phyloP scores from a whole-genome alignment of 768 basidiomycete species.

The Podaxis mareebaensis region DNA sequence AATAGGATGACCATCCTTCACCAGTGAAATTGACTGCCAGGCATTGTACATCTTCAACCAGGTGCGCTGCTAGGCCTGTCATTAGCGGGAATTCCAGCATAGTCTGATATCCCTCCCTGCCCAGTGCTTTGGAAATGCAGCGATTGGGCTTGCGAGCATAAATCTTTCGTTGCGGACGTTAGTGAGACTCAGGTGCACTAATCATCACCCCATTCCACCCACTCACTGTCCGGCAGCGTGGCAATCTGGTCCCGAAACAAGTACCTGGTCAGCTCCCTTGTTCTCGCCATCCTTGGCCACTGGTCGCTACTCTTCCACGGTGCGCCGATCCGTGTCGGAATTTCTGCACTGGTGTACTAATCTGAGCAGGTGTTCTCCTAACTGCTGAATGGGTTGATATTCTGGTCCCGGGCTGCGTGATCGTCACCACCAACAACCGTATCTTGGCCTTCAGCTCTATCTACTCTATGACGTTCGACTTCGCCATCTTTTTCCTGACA shows the following conservation, averaged over 20 bases:
- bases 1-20: not conserved
- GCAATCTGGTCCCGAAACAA: conserved; percentile 67
- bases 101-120: not conserved
- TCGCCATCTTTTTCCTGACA: conserved; percentile 60
- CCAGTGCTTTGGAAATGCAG: conserved; percentile 58
- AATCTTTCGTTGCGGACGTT: conserved; percentile 72
- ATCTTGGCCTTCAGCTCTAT: conserved; percentile 69
- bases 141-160: conserved; percentile 70
- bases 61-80: conserved; percentile 28
- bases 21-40: conserved; percentile 61
- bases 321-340: conserved; percentile 24
- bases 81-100: not conserved
- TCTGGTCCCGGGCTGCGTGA: conserved; percentile 47
- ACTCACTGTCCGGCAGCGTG: conserved; percentile 42
- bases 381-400: conserved; percentile 53
- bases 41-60: conserved; percentile 68
- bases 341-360: not conserved
- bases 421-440: conserved; percentile 57
- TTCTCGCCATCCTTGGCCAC: conserved; percentile 62
- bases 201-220: conserved; percentile 10
- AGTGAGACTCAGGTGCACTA: conserved; percentile 29
- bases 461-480: conserved; percentile 74
- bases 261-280: conserved; percentile 52
- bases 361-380: conserved; percentile 50
- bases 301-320: conserved; percentile 74